Conservation (phyloP, 2,329 filamentous ascomycete genomes). For the Ophiostoma ips region DNA sequence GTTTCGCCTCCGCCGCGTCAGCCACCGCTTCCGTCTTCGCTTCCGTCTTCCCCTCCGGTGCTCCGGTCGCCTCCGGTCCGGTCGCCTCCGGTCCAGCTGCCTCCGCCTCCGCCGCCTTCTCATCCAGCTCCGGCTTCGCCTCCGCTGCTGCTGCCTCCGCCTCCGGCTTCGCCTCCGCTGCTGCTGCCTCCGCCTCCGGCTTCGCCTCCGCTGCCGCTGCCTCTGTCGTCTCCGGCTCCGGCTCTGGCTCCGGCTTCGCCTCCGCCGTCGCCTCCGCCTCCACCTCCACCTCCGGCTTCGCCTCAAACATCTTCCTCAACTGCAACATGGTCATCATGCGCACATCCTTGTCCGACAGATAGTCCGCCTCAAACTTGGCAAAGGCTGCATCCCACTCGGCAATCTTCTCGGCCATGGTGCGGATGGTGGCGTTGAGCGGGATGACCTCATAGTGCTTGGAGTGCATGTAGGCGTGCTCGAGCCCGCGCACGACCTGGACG, state of each 20-base stretch:
- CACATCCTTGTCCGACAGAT: conserved; percentile 94
- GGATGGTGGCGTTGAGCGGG: conserved; percentile 75
- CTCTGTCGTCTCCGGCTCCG: conserved; percentile 26
- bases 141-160: conserved; percentile 18
- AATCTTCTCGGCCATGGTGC: conserved; percentile 84
- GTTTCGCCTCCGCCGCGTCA: no score
- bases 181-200: conserved; percentile 11
- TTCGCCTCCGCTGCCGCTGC: conserved; percentile 7
- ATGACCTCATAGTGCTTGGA: conserved; percentile 96
- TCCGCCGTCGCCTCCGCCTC: conserved; percentile 17
- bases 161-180: conserved; percentile 47
- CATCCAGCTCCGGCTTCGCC: conserved; percentile 4
- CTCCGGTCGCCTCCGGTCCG: no score
- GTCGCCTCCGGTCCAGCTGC: not conserved
- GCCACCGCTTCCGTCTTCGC: no score
- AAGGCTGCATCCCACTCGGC: conserved; percentile 89
- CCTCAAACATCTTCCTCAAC: conserved; percentile 83
- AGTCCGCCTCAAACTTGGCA: conserved; percentile 80
- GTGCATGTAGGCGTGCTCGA: conserved; percentile 83
- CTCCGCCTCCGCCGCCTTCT: conserved; percentile 17
- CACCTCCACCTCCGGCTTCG: conserved; percentile 40
- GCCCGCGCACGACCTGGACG: conserved; percentile 52
- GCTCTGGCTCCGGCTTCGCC: conserved; percentile 27
- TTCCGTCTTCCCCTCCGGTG: no score
- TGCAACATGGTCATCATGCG: conserved; percentile 82